phyloP scores from a whole-genome alignment of 2,329 filamentous ascomycete genomes.

The Aspergillus sp. region DNA sequence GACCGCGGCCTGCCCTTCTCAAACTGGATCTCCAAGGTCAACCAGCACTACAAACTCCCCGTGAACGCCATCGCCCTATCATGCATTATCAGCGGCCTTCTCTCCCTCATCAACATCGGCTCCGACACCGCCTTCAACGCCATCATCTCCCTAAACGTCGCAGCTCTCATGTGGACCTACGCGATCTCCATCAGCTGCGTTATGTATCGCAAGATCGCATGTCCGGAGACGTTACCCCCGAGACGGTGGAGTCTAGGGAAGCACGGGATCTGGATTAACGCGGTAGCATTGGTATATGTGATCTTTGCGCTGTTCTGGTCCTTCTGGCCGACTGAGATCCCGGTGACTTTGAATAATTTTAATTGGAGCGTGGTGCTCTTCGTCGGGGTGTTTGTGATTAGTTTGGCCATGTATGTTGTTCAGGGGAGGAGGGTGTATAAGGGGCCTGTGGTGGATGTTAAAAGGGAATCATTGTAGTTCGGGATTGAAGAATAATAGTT shows the following conservation, averaged over 20 bases:
- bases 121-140: constrained; percentile 54
- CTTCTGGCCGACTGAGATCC: constrained; percentile 48
- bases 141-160: constrained; percentile 52
- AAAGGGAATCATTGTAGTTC: background rate
- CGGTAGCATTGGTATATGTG: constrained; percentile 47
- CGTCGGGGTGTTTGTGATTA: constrained; percentile 40
- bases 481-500: background rate
- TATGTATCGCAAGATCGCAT: constrained; percentile 45
- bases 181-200: constrained; percentile 52
- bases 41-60: constrained; percentile 43
- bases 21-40: constrained; percentile 40
- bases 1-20: constrained; percentile 48
- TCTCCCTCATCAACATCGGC: constrained; percentile 56
- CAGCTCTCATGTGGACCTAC: constrained; percentile 53
- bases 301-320: constrained; percentile 50
- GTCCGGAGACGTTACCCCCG: constrained; percentile 41
- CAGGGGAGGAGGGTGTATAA: constrained; percentile 36
- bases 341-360: constrained; percentile 45
- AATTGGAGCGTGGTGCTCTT: constrained; percentile 56
- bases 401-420: constrained; percentile 41
- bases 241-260: constrained; percentile 48
- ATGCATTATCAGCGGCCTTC: constrained; percentile 35
- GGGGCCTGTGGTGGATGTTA: constrained; percentile 29
- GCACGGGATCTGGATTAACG: constrained; percentile 48
- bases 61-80: constrained; percentile 41